A percentile compares a stretch with the other conserved stretches of the same genome.
Evolutionary conservation across 2,329 filamentous ascomycete species (phyloP).

Genomic region (Talaromyces sp.): DNA sequence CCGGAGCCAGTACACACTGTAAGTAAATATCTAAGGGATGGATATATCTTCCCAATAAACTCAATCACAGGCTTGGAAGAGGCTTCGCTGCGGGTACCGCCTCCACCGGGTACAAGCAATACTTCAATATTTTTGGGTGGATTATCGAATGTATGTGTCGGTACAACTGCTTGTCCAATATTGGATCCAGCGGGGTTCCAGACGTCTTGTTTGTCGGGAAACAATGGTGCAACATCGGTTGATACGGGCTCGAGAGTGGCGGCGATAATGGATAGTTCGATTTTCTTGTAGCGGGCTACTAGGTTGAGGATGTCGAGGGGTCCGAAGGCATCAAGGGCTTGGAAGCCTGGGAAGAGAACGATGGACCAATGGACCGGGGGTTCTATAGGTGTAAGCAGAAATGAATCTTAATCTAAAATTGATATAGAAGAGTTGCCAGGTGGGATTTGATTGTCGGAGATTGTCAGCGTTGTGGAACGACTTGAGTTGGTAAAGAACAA

Average conservation of each 20-base stretch:
- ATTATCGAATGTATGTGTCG: slow-evolving; percentile 55
- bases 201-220: slow-evolving; percentile 11
- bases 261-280: slow-evolving; percentile 17
- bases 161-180: slow-evolving; percentile 39
- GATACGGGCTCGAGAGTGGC: slow-evolving; percentile 16
- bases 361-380: slow-evolving; percentile 13
- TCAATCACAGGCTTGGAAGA: slow-evolving; percentile 39
- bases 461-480: not conserved
- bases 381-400: not conserved
- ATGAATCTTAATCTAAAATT: not conserved
- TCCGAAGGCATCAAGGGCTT: slow-evolving; percentile 17
- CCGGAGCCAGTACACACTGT: slow-evolving; percentile 66
- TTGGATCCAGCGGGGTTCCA: slow-evolving; percentile 15
- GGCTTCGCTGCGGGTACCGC: slow-evolving; percentile 41
- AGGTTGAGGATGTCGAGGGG: slow-evolving; percentile 15
- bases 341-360: slow-evolving; percentile 17
- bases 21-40: slow-evolving; percentile 54
- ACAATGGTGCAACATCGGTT: slow-evolving; percentile 2
- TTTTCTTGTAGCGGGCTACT: slow-evolving; percentile 8
- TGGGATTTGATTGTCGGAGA: no score
- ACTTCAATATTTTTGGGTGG: slow-evolving; percentile 55
- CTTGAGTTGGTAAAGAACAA: no score
- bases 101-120: slow-evolving; percentile 64
- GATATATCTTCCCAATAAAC: slow-evolving; percentile 48
- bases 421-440: not conserved